phyloP scores from a whole-genome alignment of 2,329 filamentous ascomycete genomes.

The Thermothelomyces thermophilus region DNA sequence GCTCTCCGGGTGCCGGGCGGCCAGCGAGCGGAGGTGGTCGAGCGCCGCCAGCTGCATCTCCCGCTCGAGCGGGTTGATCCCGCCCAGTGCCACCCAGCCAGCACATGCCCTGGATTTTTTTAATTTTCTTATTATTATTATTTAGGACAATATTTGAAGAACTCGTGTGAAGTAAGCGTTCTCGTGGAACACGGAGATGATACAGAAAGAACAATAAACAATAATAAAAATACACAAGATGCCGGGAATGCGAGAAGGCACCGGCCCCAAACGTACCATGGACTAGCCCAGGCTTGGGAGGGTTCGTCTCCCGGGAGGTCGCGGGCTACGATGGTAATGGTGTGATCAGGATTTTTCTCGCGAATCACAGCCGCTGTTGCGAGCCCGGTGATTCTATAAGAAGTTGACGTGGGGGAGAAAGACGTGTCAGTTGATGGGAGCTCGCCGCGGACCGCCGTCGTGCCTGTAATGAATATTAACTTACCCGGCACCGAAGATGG shows the following conservation, averaged over 20 bases:
- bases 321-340: conserved; percentile 30
- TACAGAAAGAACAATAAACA: too few species aligned
- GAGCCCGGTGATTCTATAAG: conserved; percentile 21
- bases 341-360: conserved; percentile 15
- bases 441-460: too few species aligned
- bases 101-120: conserved; percentile 30
- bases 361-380: conserved; percentile 27
- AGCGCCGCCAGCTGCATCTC: conserved; percentile 27
- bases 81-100: conserved; percentile 25
- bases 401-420: not conserved
- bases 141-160: too few species aligned
- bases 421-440: too few species aligned
- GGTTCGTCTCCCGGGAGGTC: conserved; percentile 28
- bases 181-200: too few species aligned
- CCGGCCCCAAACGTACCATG: conserved; percentile 20
- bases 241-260: not conserved
- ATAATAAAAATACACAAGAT: too few species aligned
- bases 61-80: conserved; percentile 20
- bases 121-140: not conserved
- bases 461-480: too few species aligned
- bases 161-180: too few species aligned
- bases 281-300: conserved; percentile 28
- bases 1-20: conserved; percentile 14
- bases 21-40: conserved; percentile 10
- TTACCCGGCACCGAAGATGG: conserved; percentile 18